Evolutionary conservation across 495 filamentous ascomycete genomes (phyloP).

Genomic region (Penicillium maclennaniae): DNA sequence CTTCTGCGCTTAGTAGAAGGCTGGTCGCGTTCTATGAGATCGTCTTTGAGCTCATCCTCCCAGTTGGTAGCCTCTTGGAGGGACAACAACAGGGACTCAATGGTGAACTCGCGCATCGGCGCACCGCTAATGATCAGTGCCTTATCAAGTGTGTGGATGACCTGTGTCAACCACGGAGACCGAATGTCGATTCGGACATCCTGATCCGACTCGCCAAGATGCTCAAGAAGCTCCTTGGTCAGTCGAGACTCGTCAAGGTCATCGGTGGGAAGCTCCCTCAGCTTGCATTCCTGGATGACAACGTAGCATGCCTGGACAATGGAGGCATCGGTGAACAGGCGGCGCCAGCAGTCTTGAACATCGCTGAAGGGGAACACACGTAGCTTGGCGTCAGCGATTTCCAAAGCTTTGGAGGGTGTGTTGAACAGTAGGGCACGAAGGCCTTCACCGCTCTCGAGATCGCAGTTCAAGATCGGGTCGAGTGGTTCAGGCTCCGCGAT

Average conservation of each 20-base stretch:
- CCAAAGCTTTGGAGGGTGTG: slow-evolving; percentile 35
- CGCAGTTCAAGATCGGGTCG: neutral
- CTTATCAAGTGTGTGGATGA: slow-evolving; percentile 69
- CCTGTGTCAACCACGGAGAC: slow-evolving; percentile 32
- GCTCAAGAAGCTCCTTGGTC: slow-evolving; percentile 9
- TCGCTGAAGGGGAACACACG: slow-evolving; percentile 73
- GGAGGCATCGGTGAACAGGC: slow-evolving; percentile 73
- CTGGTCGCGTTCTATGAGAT: neutral
- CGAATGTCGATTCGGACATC: slow-evolving; percentile 8
- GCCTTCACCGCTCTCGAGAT: neutral
- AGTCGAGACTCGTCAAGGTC: slow-evolving; percentile 9
- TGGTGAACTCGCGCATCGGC: slow-evolving; percentile 55
- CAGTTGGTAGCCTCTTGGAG: slow-evolving; percentile 25
- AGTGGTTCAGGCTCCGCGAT: slow-evolving; percentile 36
- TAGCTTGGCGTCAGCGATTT: slow-evolving; percentile 56
- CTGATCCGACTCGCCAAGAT: neutral
- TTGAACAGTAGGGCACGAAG: slow-evolving; percentile 27
- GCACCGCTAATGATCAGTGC: slow-evolving; percentile 80
- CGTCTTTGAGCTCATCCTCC: neutral
- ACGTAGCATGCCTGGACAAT: slow-evolving; percentile 56
- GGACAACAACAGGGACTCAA: slow-evolving; percentile 43
- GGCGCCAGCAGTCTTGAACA: slow-evolving; percentile 70
- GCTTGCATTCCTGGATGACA: slow-evolving; percentile 26
- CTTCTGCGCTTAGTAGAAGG: slow-evolving; percentile 32
- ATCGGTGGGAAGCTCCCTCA: slow-evolving; percentile 8